Conservation (phyloP, 73 alveolate species). For the Paramecium bursaria region DNA sequence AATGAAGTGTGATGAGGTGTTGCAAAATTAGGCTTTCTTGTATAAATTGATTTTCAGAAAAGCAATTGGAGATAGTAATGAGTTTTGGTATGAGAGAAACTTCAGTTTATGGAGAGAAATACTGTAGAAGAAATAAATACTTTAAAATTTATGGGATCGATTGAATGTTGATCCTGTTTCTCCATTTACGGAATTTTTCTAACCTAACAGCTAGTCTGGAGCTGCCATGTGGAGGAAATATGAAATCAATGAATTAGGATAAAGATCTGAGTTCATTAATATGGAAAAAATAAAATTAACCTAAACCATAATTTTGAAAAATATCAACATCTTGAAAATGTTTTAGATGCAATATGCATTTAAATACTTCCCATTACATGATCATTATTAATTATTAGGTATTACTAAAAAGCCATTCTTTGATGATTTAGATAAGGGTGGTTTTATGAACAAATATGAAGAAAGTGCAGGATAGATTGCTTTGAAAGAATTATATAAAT, state of each 20-base stretch:
- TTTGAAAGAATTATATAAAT: slow-evolving; percentile 35
- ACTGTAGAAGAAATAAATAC: background rate
- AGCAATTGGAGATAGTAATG: slow-evolving; percentile 63
- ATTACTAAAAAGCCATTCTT: background rate
- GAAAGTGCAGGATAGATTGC: slow-evolving; percentile 9
- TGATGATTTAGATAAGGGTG: slow-evolving; percentile 3
- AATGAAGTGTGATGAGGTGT: background rate
- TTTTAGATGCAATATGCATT: background rate
- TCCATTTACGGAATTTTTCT: slow-evolving; percentile 58
- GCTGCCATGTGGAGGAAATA: slow-evolving; percentile 66
- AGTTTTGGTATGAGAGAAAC: slow-evolving; percentile 22
- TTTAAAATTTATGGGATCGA: slow-evolving; percentile 69
- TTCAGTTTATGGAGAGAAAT: slow-evolving; percentile 35
- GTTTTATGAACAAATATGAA: slow-evolving; percentile 21
- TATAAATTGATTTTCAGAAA: slow-evolving; percentile 58
- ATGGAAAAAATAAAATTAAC: slow-evolving; percentile 64
- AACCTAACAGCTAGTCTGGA: slow-evolving; percentile 32
- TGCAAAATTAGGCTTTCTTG: slow-evolving; percentile 16
- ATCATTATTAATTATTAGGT: slow-evolving; percentile 53
- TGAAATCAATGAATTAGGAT: slow-evolving; percentile 41
- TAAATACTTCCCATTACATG: slow-evolving; percentile 65
- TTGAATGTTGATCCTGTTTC: slow-evolving; percentile 69
- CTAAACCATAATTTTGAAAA: slow-evolving; percentile 13
- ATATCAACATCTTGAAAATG: slow-evolving; percentile 48
- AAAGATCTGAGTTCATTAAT: slow-evolving; percentile 59